Evolutionary conservation across 1,139 yeast species (phyloP).

Genomic region (Hanseniaspora uvarum): DNA sequence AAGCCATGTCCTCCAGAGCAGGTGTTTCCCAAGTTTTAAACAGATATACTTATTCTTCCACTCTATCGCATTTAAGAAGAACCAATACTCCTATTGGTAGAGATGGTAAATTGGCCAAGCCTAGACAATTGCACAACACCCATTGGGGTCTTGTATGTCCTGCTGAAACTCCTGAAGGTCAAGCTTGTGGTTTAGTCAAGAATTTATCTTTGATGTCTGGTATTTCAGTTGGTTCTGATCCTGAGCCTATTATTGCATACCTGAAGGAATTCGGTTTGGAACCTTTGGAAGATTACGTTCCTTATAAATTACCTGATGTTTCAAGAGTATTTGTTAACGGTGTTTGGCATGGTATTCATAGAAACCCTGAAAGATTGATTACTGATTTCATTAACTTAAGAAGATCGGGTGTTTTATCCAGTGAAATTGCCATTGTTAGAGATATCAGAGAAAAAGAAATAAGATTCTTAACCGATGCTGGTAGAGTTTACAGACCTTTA

Average conservation of each 20-base stretch:
- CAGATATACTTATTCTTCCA: constrained; percentile 94
- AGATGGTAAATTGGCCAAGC: constrained; percentile 96
- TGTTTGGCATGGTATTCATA: constrained; percentile 98
- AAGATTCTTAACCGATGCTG: constrained; percentile 95
- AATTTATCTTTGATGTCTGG: constrained; percentile 93
- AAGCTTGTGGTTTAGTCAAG: constrained; percentile 98
- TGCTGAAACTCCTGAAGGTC: constrained; percentile 99
- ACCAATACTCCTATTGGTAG: constrained; percentile 98
- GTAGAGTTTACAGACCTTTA: constrained; percentile 91
- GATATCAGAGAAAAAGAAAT: constrained; percentile 95
- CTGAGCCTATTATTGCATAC: constrained; percentile 85
- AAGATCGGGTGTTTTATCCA: constrained; percentile 89
- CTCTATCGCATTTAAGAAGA: constrained; percentile 94
- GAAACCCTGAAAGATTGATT: constrained; percentile 85
- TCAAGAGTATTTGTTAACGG: constrained; percentile 96
- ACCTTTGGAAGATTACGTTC: constrained; percentile 90
- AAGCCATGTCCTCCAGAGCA: constrained; percentile 97
- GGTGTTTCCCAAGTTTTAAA: constrained; percentile 98
- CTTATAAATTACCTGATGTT: constrained; percentile 82
- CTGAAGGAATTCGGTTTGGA: constrained; percentile 99
- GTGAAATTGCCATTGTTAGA: constrained; percentile 93
- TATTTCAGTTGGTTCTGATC: constrained; percentile 95
- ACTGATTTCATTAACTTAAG: constrained; percentile 85
- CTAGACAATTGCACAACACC: constrained; percentile 96
- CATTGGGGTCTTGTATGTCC: constrained; percentile 99